phyloP scores from a whole-genome alignment of 345 rosid species.

The Syzygium jambos region DNA sequence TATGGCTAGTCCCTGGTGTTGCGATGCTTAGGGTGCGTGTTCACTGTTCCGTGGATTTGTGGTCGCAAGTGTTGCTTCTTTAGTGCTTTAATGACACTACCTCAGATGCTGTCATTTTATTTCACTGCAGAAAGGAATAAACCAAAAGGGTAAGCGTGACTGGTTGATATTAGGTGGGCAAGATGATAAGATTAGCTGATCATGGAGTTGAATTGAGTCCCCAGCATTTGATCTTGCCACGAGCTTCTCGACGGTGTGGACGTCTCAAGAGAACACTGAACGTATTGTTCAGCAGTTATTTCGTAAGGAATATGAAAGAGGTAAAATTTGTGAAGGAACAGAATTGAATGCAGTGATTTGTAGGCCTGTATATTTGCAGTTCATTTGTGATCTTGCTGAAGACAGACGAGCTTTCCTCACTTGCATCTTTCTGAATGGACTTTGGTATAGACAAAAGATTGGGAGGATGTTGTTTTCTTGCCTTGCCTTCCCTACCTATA shows the following conservation, averaged over 20 bases:
- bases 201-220: background rate
- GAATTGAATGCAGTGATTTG: background rate
- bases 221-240: no score
- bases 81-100: no score
- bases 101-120: no score
- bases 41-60: no score
- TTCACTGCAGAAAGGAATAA: no score
- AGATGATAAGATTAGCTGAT: background rate
- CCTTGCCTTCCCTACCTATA: background rate
- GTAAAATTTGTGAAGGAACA: background rate
- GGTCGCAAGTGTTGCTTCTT: no score
- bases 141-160: no score
- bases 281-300: accelerated
- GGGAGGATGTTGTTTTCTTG: background rate
- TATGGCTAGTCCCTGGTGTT: background rate
- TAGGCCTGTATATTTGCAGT: background rate
- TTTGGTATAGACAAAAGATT: background rate
- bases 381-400: background rate
- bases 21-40: no score
- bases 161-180: no score
- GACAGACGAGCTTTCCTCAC: no score
- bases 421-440: background rate
- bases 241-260: no score
- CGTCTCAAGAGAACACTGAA: background rate
- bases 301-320: background rate